phyloP scores from a whole-genome alignment of 2,329 filamentous ascomycete genomes.

The Colletotrichum noveboracense region DNA sequence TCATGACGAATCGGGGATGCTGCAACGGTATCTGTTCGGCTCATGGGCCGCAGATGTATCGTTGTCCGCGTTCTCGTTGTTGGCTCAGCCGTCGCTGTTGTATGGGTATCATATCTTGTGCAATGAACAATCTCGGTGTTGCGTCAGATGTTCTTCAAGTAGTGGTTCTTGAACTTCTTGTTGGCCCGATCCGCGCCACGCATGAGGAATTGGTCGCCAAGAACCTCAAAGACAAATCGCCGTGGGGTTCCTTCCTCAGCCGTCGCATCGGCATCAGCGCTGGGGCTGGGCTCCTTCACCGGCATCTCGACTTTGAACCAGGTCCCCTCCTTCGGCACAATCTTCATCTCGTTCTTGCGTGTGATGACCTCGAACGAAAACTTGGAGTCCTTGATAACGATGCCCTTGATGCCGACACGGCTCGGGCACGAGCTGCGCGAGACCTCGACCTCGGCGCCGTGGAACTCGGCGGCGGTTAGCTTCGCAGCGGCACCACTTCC shows the following conservation, averaged over 20 bases:
- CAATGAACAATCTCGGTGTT: fast-evolving
- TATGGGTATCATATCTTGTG: neutral
- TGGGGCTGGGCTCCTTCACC: slow-evolving; percentile 24
- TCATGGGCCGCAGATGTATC: neutral
- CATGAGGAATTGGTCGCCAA: slow-evolving; percentile 86
- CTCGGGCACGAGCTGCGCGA: slow-evolving; percentile 81
- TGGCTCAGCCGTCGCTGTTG: neutral
- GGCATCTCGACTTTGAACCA: slow-evolving; percentile 81
- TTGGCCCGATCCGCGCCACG: slow-evolving; percentile 85
- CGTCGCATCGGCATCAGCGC: neutral
- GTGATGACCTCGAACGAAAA: slow-evolving; percentile 89
- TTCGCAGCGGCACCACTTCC: slow-evolving; percentile 71
- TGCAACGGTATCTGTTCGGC: neutral
- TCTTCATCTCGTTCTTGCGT: slow-evolving; percentile 70
- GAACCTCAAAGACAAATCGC: slow-evolving; percentile 79
- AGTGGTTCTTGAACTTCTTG: slow-evolving; percentile 90
- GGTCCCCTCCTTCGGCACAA: slow-evolving; percentile 88
- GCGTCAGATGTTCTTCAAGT: slow-evolving; percentile 72
- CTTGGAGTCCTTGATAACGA: slow-evolving; percentile 87
- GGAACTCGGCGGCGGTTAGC: slow-evolving; percentile 85
- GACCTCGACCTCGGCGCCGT: slow-evolving; percentile 84
- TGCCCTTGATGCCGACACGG: slow-evolving; percentile 82
- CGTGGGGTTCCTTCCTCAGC: slow-evolving; percentile 25
- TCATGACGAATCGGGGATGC: fast-evolving
- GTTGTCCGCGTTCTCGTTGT: neutral